Evolutionary conservation across 495 filamentous ascomycete species (phyloP).

Genomic region (Xylaria sp.): DNA sequence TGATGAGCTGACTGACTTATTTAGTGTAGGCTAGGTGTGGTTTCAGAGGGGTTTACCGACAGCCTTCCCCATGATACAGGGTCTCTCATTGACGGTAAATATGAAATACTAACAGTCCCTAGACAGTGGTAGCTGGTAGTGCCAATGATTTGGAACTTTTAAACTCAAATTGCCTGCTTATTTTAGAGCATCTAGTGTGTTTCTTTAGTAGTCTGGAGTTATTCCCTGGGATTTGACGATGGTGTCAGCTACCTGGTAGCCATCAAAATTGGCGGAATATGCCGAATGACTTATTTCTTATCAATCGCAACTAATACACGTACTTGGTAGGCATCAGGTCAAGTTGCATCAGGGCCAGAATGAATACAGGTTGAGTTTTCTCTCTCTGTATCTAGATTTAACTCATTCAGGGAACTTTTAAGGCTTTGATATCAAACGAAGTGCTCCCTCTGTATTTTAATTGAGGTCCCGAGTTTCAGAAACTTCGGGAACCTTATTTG

Average conservation of each 20-base stretch:
- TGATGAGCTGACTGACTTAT: conserved; percentile 8
- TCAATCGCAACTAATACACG: background rate
- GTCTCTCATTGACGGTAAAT: background rate
- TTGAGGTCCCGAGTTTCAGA: background rate
- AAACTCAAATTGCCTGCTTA: conserved; percentile 13
- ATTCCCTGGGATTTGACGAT: background rate
- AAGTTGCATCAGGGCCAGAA: background rate
- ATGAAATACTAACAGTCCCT: background rate
- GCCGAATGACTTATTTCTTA: conserved; percentile 4
- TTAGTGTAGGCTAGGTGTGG: background rate
- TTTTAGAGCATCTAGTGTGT: background rate
- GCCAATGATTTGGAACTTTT: background rate
- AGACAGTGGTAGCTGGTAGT: background rate
- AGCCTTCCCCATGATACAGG: background rate
- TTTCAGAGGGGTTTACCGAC: conserved; percentile 1
- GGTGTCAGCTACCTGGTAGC: background rate
- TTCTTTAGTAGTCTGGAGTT: background rate
- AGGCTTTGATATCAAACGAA: background rate
- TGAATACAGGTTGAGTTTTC: background rate
- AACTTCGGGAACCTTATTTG: background rate
- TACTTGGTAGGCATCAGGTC: background rate
- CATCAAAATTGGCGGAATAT: background rate
- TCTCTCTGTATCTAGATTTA: background rate
- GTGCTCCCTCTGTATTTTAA: background rate
- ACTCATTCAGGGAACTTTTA: background rate